Percentiles rank a stretch among this genome's conserved stretches.
phyloP scores from a whole-genome alignment of 2,329 filamentous ascomycete species.

The Conoideocrella luteorostrata region DNA sequence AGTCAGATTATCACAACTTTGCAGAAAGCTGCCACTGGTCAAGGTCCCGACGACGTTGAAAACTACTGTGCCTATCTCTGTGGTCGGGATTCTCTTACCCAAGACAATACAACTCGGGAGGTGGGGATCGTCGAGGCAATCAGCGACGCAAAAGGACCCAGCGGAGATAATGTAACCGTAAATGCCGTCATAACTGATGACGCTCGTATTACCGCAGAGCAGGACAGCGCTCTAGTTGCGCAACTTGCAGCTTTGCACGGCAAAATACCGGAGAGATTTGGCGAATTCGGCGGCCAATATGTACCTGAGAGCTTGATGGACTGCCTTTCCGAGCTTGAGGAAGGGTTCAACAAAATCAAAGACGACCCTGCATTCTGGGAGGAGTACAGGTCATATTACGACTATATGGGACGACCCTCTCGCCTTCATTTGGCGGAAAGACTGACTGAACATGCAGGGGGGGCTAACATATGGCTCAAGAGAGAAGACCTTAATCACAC shows the following conservation, averaged over 20 bases:
- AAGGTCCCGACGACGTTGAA: constrained; percentile 61
- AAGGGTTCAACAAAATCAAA: constrained; percentile 80
- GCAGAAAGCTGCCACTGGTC: constrained; percentile 24
- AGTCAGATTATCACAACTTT: constrained; percentile 88
- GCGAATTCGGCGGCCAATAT: constrained; percentile 94
- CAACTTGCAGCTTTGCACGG: constrained; percentile 78
- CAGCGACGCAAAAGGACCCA: constrained; percentile 40
- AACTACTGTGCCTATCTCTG: constrained; percentile 73
- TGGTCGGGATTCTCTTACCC: constrained; percentile 35
- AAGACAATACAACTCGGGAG: constrained; percentile 49
- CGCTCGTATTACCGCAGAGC: constrained; percentile 52
- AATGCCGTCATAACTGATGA: constrained; percentile 60
- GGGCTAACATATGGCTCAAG: constrained; percentile 96
- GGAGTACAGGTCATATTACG: constrained; percentile 91
- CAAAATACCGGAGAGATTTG: constrained; percentile 79
- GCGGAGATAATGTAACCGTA: constrained; percentile 40
- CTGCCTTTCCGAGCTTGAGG: constrained; percentile 83
- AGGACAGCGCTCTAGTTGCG: constrained; percentile 61
- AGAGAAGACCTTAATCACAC: constrained; percentile 97
- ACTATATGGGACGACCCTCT: constrained; percentile 93
- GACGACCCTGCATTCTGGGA: constrained; percentile 93
- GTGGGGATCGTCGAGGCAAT: constrained; percentile 65
- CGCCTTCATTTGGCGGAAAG: constrained; percentile 85
- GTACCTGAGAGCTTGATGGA: constrained; percentile 98
- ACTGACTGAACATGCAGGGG: constrained; percentile 80